Evolutionary conservation across 2,329 filamentous ascomycete genomes (phyloP), one percentile per base, ranked within the genome.

Genomic region (Epichloe sibirici): DNA sequence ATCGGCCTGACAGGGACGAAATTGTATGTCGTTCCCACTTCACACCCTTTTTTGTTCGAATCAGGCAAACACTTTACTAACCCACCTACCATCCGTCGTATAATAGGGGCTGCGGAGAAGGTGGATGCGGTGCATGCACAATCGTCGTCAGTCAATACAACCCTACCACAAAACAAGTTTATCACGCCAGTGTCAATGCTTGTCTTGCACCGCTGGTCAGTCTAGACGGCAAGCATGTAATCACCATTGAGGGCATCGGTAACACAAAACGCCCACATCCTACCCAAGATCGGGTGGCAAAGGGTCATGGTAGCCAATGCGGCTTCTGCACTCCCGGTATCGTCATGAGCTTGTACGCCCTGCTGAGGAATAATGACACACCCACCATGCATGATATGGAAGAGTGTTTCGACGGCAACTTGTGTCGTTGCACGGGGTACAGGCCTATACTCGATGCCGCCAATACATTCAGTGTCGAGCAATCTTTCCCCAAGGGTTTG

Each of bases 241-340:
- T 98, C 65, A 98, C 93, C 3, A 85, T 98, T 42, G 93, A 98
- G 70, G 93, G 93, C 6, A 96, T 98, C 62, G 93, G 93, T 11
- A 88, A 86, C 65, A 83, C 88, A 31, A 85, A 93, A 66, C 81
- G 77, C 43, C 93, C 93, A 5, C 93, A 98, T 71, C 88, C 91
- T 2, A 76, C 85, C 3, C 93, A 97, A 66, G 90, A 97, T 71
- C 80, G 93, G 47, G 86, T 98, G 61, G 91, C 93, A 17, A 87
- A 87, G 69, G 81, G 86, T 35, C 93, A 95, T 71, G 93, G 93
- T 48, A 95, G 88, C 60, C 91, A 98, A 67, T 98, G 79, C 55
- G 79, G 90, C 1, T 98, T 98, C 70, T 98, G 93, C 64, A 97
- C 93, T 0, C 93, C 93, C 4, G 93, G 93, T 2, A 97, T 98